phyloP scores from a whole-genome alignment of 169 alveolate genomes.

The Toxoplasma gondii region DNA sequence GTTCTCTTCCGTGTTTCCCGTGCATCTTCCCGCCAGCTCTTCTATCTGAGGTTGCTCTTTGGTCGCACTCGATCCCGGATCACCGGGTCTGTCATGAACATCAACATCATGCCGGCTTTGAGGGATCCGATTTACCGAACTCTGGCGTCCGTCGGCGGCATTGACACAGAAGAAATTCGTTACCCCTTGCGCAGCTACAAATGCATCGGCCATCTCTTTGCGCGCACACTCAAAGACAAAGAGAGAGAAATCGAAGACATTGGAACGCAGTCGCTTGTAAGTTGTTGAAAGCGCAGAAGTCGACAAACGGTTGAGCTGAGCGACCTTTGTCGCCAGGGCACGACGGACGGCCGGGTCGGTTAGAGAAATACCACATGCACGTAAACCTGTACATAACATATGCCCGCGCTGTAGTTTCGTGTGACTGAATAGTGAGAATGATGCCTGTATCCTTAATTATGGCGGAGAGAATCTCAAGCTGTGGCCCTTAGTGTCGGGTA shows the following conservation, averaged over 20 bases:
- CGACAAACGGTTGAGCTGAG: neutral
- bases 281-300: neutral
- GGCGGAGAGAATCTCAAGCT: no score
- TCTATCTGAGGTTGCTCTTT: constrained; percentile 43
- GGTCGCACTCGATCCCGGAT: constrained; percentile 62
- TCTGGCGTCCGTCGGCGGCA: constrained; percentile 17
- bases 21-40: constrained; percentile 31
- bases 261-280: constrained; percentile 32
- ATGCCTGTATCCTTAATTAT: no score
- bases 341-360: neutral
- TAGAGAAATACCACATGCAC: neutral
- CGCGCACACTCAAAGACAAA: constrained; percentile 45
- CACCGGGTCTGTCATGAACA: constrained; percentile 43
- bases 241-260: constrained; percentile 44
- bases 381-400: no score
- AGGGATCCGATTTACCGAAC: constrained; percentile 11
- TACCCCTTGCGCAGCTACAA: constrained; percentile 62
- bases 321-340: neutral
- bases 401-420: no score
- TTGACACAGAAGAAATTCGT: constrained; percentile 51
- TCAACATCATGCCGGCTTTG: neutral
- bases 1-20: neutral
- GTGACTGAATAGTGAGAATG: no score
- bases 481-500: no score
- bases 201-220: constrained; percentile 51